Base-by-base conservation (phyloP, 129 eudicot species). In the Saposhnikovia divaricata region DNA sequence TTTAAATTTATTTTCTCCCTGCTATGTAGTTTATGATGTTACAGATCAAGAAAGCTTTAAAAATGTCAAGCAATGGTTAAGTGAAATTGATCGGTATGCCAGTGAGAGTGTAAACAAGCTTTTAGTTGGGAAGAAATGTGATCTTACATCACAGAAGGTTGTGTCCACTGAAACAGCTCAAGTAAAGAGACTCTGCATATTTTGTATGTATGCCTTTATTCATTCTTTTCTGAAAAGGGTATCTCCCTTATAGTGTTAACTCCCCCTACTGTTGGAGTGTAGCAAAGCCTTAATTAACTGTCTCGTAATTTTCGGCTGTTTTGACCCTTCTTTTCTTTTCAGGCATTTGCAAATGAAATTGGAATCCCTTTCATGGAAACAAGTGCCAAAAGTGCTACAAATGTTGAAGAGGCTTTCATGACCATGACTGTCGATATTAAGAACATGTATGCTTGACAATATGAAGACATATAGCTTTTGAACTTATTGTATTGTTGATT, bases 371-470 rank as follows among this genome's bases (percentile, higher is more conserved):
- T 94, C 68, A 79, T 94, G 81, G 98, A 94, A 91, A 90, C 97
- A 28, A 94, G 98, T 87, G 98, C 98, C 25, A 94, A 94, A 77
- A 89, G 81, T 81, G 86, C 98, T 75, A 89, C 97, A 79, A 94
- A 94, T 81, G 98, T 94, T 39, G 98, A 94, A 87, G 89, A 94
- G 86, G 98, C 97, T 82, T 94, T 94, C 84, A 90, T 94, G 98
- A 97, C 98, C 25, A 94, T 94, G 98, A 79, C 98, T 87, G 91
- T 91, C 28, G 85, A 89, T 46, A 94, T 94, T 9, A 94, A 94
- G 86, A 94, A 85, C 89, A 90, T 97, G 98, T 88, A 76, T 46
- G 74, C 3, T 63, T 19, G 6, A 39, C 51, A 31, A 48, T 23
- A 27, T 31, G 23, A 6, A 57, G 13, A 57, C 23, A 2, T 0